Percentiles rank a stretch among this genome's conserved stretches.
These are phyloP conservation scores for Suillus luteus DNA, from an alignment of 768 basidiomycete genomes.

Conservation along the genomic window DNA sequence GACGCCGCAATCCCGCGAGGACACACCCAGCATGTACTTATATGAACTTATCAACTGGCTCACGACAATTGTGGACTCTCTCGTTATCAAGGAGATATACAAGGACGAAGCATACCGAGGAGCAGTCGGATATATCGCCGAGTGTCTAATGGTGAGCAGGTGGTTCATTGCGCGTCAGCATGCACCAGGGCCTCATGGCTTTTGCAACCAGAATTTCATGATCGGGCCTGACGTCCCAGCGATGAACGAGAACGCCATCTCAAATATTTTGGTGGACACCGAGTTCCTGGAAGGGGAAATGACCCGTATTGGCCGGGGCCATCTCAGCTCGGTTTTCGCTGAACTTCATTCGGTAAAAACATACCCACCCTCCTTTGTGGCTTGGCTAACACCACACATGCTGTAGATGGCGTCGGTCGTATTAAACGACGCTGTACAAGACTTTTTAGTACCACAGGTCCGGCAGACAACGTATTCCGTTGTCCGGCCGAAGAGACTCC, in stretches of 20 bases:
- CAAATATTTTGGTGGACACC: conserved; percentile 83
- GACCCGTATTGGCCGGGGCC: conserved; percentile 68
- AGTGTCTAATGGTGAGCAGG: conserved; percentile 78
- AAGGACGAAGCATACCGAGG: conserved; percentile 90
- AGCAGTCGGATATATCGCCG: conserved; percentile 86
- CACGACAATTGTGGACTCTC: conserved; percentile 92
- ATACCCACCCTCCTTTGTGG: conserved; percentile 26
- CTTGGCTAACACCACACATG: conserved; percentile 12
- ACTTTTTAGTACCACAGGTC: conserved; percentile 72
- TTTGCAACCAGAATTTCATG: conserved; percentile 63
- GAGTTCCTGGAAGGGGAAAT: conserved; percentile 90
- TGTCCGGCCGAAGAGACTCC: conserved; percentile 72
- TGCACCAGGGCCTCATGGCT: background rate
- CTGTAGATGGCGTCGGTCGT: conserved; percentile 71
- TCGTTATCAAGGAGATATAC: conserved; percentile 78
- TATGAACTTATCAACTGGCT: conserved; percentile 96
- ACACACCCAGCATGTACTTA: conserved; percentile 89
- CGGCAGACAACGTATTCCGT: conserved; percentile 66
- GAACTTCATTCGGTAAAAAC: conserved; percentile 71
- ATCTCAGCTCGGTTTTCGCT: conserved; percentile 70
- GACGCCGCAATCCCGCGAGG: conserved; percentile 72
- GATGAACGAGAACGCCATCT: conserved; percentile 89
- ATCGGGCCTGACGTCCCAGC: conserved; percentile 70
- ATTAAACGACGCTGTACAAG: conserved; percentile 70
- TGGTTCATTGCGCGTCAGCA: background rate